Percentiles rank a stretch among this genome's conserved stretches.
These are phyloP conservation scores for Colletotrichum tropicicola DNA, from an alignment of 2,329 filamentous ascomycete genomes.

Conservation along the genomic window DNA sequence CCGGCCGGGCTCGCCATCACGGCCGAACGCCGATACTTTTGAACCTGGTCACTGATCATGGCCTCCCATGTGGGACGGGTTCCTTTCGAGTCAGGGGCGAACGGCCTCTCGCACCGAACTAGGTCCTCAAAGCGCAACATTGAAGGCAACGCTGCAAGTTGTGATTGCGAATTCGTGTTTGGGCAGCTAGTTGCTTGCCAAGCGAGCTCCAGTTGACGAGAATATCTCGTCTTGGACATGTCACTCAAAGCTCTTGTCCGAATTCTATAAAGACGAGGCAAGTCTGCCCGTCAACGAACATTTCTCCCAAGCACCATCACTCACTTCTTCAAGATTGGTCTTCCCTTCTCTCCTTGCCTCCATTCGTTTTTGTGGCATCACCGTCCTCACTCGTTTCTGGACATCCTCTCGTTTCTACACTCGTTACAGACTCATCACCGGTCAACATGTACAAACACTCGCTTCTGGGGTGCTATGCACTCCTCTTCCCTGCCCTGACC, in stretches of 20 bases:
- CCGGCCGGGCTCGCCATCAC: neutral
- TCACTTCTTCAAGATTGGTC: constrained; percentile 17
- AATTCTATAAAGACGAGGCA: constrained; percentile 17
- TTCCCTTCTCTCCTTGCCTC: constrained; percentile 8
- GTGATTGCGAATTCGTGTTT: neutral
- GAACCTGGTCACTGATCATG: neutral
- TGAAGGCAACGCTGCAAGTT: constrained; percentile 4
- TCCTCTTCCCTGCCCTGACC: constrained; percentile 22
- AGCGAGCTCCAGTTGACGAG: neutral
- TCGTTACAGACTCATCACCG: constrained; percentile 10
- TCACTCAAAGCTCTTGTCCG: neutral
- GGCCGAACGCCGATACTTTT: neutral
- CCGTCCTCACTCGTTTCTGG: neutral
- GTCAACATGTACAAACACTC: constrained; percentile 25
- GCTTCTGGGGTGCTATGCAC: constrained; percentile 22
- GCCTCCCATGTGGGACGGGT: constrained; percentile 7
- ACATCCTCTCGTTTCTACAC: constrained; percentile 9
- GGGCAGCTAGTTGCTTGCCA: neutral
- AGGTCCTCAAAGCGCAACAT: constrained; percentile 1
- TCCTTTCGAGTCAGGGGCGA: constrained; percentile 12
- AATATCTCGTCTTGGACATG: neutral
- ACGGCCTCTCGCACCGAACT: constrained; percentile 4
- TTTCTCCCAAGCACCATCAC: constrained; percentile 6
- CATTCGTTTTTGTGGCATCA: constrained; percentile 9
- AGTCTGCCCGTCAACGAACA: neutral